Percentiles rank a stretch among this genome's conserved stretches.
Evolutionary conservation across 352 stramenopile species (phyloP).

Genomic region (Peronospora belbahrii): DNA sequence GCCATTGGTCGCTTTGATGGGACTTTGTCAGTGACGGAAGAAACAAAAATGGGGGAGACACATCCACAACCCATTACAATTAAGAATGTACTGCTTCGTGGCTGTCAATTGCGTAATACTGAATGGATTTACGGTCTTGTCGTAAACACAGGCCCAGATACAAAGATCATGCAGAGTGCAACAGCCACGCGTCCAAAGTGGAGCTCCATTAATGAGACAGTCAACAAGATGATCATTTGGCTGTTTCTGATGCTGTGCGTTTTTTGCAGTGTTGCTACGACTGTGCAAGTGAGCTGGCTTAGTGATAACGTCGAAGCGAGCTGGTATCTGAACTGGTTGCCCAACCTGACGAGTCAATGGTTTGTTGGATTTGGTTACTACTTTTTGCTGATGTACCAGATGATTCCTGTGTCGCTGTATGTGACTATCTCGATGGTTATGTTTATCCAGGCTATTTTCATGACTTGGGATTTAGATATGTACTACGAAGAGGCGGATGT

Average conservation of each 20-base stretch:
- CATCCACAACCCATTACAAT: constrained; percentile 56
- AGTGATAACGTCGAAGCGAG: constrained; percentile 37
- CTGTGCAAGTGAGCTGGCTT: constrained; percentile 56
- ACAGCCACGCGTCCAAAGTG: constrained; percentile 56
- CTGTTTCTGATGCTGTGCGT: constrained; percentile 59
- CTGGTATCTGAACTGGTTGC: constrained; percentile 47
- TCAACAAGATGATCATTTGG: constrained; percentile 78
- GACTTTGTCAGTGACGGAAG: constrained; percentile 36
- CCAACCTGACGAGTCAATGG: constrained; percentile 41
- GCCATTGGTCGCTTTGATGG: constrained; percentile 75
- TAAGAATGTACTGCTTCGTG: constrained; percentile 86
- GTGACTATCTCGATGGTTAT: constrained; percentile 95
- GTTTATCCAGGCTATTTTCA: constrained; percentile 91
- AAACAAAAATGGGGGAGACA: constrained; percentile 13
- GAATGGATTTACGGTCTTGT: constrained; percentile 86
- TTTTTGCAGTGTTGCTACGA: constrained; percentile 49
- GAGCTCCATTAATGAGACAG: constrained; percentile 75
- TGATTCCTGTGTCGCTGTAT: constrained; percentile 97
- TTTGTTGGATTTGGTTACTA: constrained; percentile 87
- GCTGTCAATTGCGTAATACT: constrained; percentile 83
- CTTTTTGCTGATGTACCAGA: constrained; percentile 94
- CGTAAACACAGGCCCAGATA: constrained; percentile 81
- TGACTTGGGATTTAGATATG: constrained; percentile 88
- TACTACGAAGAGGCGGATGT: constrained; percentile 89
- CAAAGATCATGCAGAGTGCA: constrained; percentile 80